These are phyloP conservation scores for Oryza meyeriana DNA, from an alignment of 176 grass and related monocot species.

Conservation along the genomic window DNA sequence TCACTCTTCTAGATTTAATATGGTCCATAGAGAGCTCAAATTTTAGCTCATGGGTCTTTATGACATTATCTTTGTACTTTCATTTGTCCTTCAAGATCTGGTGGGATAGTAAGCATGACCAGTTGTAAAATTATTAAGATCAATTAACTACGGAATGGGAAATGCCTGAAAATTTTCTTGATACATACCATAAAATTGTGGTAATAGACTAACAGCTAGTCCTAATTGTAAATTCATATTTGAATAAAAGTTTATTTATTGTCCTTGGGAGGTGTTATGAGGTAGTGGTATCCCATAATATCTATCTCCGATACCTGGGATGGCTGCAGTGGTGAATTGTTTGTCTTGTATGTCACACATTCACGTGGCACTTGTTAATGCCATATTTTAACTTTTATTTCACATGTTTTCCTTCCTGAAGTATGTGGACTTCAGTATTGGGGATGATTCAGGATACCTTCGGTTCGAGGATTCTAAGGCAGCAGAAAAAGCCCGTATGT, in stretches of 20 bases:
- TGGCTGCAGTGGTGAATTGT: not conserved
- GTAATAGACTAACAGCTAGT: not conserved
- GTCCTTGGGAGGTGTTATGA: not conserved
- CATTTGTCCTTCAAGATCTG: not conserved
- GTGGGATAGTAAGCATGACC: not conserved
- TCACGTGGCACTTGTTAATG: not conserved
- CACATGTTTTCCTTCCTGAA: slow-evolving; percentile 32
- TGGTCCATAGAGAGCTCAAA: not conserved
- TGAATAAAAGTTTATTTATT: not conserved
- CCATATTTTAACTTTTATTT: not conserved
- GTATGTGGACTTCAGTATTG: slow-evolving; percentile 72
- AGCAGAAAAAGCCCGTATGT: slow-evolving; percentile 56
- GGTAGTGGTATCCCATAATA: not conserved
- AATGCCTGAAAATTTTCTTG: not conserved
- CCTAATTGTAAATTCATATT: not conserved
- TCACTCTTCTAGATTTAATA: not conserved
- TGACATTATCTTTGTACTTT: not conserved
- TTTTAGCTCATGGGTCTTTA: not conserved
- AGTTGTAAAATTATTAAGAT: not conserved
- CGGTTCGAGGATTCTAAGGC: slow-evolving; percentile 65
- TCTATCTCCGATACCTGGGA: not conserved
- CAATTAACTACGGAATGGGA: not conserved
- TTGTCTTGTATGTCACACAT: not conserved
- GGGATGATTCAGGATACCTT: slow-evolving; percentile 61
- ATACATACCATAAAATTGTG: not conserved